Conservation (phyloP, 257 asterid genomes). For the Solanum pimpinellifolium region DNA sequence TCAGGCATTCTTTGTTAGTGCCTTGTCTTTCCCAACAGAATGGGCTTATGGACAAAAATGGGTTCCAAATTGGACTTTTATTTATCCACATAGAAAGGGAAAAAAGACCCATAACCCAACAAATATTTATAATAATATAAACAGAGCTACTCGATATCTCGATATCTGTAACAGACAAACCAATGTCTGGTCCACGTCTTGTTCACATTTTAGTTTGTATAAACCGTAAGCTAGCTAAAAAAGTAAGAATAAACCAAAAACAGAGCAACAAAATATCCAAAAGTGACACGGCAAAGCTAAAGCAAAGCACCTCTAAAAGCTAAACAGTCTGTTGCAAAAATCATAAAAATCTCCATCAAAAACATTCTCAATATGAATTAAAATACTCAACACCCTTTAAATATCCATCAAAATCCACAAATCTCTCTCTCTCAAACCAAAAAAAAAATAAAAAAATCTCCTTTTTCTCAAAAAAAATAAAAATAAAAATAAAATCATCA, state of each 20-base stretch:
- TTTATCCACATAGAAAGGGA: no score
- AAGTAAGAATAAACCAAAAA: conserved; percentile 2
- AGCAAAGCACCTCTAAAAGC: conserved; percentile 66
- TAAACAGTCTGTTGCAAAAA: background rate
- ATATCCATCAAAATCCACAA: background rate
- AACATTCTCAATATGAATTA: background rate
- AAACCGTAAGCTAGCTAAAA: background rate
- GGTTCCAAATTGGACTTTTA: no score
- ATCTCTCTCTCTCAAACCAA: background rate
- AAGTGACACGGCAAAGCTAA: conserved; percentile 9
- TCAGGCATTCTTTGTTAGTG: no score
- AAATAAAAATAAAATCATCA: background rate
- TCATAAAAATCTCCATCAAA: background rate
- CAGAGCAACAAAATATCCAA: background rate
- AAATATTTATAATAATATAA: background rate
- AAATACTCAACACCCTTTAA: conserved; percentile 1
- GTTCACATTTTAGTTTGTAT: background rate
- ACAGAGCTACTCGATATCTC: background rate
- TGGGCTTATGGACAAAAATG: no score
- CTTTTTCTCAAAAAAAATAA: background rate
- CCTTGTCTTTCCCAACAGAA: no score
- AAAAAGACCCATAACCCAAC: no score
- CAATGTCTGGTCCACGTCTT: background rate
- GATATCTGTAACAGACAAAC: rapidly evolving
- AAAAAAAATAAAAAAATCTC: background rate